Percentiles rank a stretch among this genome's conserved stretches.
These are phyloP conservation scores for Trichosporon sp. DNA, from an alignment of 1,284 basidiomycete genomes.

Conservation along the genomic window DNA sequence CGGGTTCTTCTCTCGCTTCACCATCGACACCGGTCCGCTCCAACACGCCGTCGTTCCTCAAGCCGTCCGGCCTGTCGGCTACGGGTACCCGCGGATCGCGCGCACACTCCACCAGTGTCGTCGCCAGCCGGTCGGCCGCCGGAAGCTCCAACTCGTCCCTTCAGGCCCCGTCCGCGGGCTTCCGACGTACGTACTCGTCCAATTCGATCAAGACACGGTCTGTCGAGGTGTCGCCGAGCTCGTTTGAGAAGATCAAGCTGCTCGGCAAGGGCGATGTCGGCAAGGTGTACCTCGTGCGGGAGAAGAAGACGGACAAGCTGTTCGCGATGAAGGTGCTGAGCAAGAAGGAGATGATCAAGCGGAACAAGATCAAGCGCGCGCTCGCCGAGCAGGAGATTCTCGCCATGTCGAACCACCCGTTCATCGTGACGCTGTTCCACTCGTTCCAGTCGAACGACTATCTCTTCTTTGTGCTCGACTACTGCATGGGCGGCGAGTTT, in stretches of 20 bases:
- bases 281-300: conserved; percentile 88
- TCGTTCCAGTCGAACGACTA: conserved; percentile 97
- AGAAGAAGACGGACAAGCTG: conserved; percentile 89
- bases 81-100: conserved; percentile 29
- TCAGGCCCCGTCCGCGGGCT: conserved; percentile 53
- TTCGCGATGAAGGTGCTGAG: conserved; percentile 97
- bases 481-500: conserved; percentile 99
- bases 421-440: conserved; percentile 95
- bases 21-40: conserved; percentile 51
- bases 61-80: conserved; percentile 38
- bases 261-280: conserved; percentile 94
- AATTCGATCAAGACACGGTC: conserved; percentile 93
- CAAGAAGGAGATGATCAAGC: conserved; percentile 97
- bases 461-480: conserved; percentile 96
- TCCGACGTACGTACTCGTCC: conserved; percentile 90
- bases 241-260: conserved; percentile 91
- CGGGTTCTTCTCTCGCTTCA: conserved; percentile 52
- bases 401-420: conserved; percentile 92
- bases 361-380: conserved; percentile 95
- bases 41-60: conserved; percentile 44
- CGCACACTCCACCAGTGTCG: conserved; percentile 23
- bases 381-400: conserved; percentile 95
- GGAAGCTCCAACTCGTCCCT: not conserved
- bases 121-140: conserved; percentile 5
- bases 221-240: conserved; percentile 82